Evolutionary conservation across 768 basidiomycete genomes (phyloP).

Genomic region (Tricholoma saponaceum): DNA sequence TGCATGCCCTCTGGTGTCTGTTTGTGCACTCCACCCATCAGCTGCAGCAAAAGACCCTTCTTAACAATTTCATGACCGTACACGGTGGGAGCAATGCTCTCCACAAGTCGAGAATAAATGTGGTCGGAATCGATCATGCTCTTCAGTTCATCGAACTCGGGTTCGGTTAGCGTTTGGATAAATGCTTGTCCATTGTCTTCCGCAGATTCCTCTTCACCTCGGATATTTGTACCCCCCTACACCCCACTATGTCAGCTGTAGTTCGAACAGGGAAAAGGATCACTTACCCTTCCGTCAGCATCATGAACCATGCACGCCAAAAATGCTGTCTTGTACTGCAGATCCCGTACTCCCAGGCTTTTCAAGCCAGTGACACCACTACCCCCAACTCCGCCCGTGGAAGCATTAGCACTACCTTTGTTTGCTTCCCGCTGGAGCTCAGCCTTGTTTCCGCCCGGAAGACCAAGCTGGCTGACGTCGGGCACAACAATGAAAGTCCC

Average conservation of each 20-base stretch:
- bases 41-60: conserved; percentile 91
- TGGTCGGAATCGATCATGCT: conserved; percentile 92
- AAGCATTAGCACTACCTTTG: conserved; percentile 53
- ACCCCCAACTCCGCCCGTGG: conserved; percentile 62
- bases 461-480: conserved; percentile 92
- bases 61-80: conserved; percentile 99
- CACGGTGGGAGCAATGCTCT: conserved; percentile 95
- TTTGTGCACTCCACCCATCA: conserved; percentile 99
- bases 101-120: conserved; percentile 91
- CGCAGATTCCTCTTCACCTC: conserved; percentile 81
- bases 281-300: conserved; percentile 79
- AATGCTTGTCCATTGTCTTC: conserved; percentile 81
- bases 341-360: conserved; percentile 87
- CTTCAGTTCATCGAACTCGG: conserved; percentile 93
- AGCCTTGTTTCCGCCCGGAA: conserved; percentile 91
- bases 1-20: conserved; percentile 95
- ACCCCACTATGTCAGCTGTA: conserved; percentile 6
- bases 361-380: conserved; percentile 93
- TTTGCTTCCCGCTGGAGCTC: conserved; percentile 86
- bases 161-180: conserved; percentile 83
- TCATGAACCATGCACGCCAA: conserved; percentile 97
- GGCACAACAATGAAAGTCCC: conserved; percentile 98
- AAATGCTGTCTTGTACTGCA: conserved; percentile 99
- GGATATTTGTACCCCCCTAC: conserved; percentile 81
- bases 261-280: background rate